Conservation (phyloP, 2,329 filamentous ascomycete genomes). For the Cytospora schulzeri region DNA sequence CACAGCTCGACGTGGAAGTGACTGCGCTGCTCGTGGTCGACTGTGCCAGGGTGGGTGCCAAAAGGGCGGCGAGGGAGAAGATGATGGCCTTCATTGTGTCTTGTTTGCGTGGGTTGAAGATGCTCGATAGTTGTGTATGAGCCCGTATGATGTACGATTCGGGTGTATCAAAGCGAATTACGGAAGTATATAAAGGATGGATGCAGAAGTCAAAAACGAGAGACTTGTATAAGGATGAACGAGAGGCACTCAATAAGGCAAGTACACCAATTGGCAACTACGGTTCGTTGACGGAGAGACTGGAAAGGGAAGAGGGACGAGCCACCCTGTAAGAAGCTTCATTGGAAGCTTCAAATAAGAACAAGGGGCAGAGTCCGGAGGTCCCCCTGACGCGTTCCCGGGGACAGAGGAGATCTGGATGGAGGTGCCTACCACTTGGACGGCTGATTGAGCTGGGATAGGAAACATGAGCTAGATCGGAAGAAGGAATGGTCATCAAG, state of each 20-base stretch:
- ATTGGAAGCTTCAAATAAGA: slow-evolving; percentile 16
- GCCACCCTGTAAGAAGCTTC: slow-evolving; percentile 10
- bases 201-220: neutral
- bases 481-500: slow-evolving; percentile 10
- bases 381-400: slow-evolving; percentile 9
- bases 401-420: neutral
- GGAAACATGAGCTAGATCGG: slow-evolving; percentile 14
- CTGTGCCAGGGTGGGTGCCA: slow-evolving; percentile 39
- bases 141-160: neutral
- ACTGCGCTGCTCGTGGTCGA: slow-evolving; percentile 39
- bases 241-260: slow-evolving; percentile 4
- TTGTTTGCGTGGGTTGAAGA: slow-evolving; percentile 3
- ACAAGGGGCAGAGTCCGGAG: slow-evolving; percentile 6
- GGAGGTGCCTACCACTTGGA: neutral
- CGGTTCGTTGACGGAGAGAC: slow-evolving; percentile 16
- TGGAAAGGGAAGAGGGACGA: neutral
- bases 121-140: neutral
- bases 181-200: neutral
- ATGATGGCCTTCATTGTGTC: slow-evolving; percentile 48
- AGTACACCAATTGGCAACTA: slow-evolving; percentile 6
- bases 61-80: slow-evolving; percentile 44
- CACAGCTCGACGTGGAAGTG: slow-evolving; percentile 41
- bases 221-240: slow-evolving; percentile 14
- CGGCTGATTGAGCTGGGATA: neutral
- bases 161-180: neutral